Evolutionary conservation across 108 stramenopile species (phyloP).

Genomic region (Pseudonitzschia multiseries): DNA sequence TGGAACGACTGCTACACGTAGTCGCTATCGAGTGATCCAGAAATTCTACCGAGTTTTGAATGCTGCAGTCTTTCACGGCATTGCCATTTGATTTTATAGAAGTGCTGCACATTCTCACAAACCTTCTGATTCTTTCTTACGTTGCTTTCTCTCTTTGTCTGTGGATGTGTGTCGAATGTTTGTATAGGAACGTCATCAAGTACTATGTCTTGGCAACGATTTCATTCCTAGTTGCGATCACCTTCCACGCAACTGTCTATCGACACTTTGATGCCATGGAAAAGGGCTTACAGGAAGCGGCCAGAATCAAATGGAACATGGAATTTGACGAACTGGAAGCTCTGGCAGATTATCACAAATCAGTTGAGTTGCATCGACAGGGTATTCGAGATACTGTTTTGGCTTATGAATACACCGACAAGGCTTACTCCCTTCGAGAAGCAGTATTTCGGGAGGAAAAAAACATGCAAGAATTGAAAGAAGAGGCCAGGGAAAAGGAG

Average conservation of each 20-base stretch:
- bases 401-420: background rate
- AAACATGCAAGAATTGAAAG: background rate
- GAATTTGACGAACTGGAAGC: conserved; percentile 20
- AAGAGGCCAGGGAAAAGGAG: conserved; percentile 1
- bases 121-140: too few relatives aligned
- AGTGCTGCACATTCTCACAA: too few relatives aligned
- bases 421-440: background rate
- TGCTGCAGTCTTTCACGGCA: too few relatives aligned
- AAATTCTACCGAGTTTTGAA: too few relatives aligned
- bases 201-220: conserved; percentile 14
- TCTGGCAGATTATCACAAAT: conserved; percentile 2
- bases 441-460: background rate
- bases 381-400: conserved; percentile 1
- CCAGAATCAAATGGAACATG: conserved; percentile 1
- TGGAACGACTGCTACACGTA: too few relatives aligned
- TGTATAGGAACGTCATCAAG: background rate
- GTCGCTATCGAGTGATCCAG: too few relatives aligned
- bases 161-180: too few relatives aligned
- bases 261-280: conserved; percentile 20
- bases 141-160: too few relatives aligned
- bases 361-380: conserved; percentile 10
- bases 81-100: too few relatives aligned
- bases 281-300: conserved; percentile 15
- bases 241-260: conserved; percentile 29
- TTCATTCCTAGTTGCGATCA: conserved; percentile 5